phyloP scores from a whole-genome alignment of 176 grass and related monocot species.

The Alloteropsis semialata region DNA sequence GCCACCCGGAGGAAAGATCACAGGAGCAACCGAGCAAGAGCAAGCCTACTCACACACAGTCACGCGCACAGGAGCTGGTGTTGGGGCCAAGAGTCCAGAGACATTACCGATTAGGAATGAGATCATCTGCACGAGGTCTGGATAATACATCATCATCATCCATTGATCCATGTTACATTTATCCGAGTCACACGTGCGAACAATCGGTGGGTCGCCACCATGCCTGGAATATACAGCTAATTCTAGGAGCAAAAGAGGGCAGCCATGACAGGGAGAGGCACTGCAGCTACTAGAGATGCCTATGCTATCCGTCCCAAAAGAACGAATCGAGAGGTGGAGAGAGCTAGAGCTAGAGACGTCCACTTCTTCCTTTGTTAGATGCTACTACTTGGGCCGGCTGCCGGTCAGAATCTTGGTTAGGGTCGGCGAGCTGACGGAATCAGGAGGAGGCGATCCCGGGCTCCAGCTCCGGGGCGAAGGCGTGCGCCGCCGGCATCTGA shows the following conservation, averaged over 20 bases:
- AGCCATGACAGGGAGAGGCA: neutral
- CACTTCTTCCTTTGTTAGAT: conserved; percentile 30
- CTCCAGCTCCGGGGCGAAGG: conserved; percentile 47
- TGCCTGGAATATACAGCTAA: neutral
- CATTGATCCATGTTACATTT: neutral
- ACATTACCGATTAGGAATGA: neutral
- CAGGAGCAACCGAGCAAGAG: conserved; percentile 4
- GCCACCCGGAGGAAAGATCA: neutral
- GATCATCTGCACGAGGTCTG: neutral
- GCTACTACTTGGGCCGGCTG: conserved; percentile 32
- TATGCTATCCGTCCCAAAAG: conserved; percentile 23
- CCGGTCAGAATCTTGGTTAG: conserved; percentile 19
- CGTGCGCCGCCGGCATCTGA: conserved; percentile 34
- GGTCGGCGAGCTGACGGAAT: neutral
- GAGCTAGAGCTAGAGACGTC: neutral
- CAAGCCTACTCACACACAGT: neutral
- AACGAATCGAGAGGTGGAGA: neutral
- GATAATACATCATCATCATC: neutral
- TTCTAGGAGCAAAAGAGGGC: conserved; percentile 3
- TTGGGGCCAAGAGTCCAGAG: neutral
- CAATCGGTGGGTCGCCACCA: neutral
- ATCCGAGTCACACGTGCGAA: neutral
- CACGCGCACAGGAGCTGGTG: no score
- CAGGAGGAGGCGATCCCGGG: conserved; percentile 51
- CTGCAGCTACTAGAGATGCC: neutral